Conservation (phyloP, 192 early-diverging fungal genomes). For the Gaertneriomyces sp. region DNA sequence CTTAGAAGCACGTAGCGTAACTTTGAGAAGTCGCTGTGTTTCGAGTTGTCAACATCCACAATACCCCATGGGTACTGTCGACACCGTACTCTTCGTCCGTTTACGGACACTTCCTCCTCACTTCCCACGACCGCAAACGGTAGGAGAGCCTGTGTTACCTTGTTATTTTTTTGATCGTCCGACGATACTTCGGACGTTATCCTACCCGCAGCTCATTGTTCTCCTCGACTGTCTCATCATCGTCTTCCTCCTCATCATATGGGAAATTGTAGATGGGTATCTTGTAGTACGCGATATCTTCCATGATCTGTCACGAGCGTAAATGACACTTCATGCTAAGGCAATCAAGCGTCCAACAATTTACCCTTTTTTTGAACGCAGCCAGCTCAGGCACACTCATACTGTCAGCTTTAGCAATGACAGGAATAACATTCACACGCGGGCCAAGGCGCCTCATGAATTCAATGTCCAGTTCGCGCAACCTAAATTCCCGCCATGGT, state of each 20-base stretch:
- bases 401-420: conserved; percentile 91
- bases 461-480: conserved; percentile 85
- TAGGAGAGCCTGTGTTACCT: conserved; percentile 38
- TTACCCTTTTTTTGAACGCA: conserved; percentile 85
- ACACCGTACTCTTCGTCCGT: conserved; percentile 54
- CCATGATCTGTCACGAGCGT: conserved; percentile 56
- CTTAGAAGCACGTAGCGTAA: conserved; percentile 55
- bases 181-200: not conserved
- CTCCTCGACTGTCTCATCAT: conserved; percentile 98
- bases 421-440: conserved; percentile 94
- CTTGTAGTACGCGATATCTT: conserved; percentile 91
- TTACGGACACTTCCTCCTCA: conserved; percentile 56
- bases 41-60: conserved; percentile 54
- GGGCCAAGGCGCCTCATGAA: conserved; percentile 86
- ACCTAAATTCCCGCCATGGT: conserved; percentile 32
- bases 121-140: conserved; percentile 60
- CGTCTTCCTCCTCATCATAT: conserved; percentile 91
- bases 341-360: not conserved
- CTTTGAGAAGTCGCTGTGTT: conserved; percentile 64
- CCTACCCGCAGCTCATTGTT: conserved; percentile 85
- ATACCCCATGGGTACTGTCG: conserved; percentile 66
- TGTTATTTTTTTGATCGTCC: not conserved
- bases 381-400: conserved; percentile 85
- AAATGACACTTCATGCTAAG: conserved; percentile 39
- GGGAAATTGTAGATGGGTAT: conserved; percentile 99